A percentile compares a stretch with the other conserved stretches of the same genome.
These are phyloP conservation scores for Thecaphora thlaspeos DNA, from an alignment of 1,284 basidiomycete genomes.

Conservation along the genomic window DNA sequence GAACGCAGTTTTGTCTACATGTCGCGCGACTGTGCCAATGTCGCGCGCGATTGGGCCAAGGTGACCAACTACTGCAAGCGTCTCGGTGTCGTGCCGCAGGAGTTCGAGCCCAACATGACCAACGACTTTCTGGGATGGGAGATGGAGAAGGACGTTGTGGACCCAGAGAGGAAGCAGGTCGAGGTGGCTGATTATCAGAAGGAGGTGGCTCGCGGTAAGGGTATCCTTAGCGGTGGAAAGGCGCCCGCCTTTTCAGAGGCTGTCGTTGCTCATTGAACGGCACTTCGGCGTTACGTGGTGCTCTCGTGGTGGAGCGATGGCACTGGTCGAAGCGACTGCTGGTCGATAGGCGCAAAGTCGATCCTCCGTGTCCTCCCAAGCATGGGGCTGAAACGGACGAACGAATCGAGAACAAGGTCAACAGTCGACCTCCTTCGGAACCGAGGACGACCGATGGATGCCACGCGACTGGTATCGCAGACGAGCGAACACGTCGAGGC, in stretches of 20 bases:
- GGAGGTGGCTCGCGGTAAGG: slow-evolving; percentile 15
- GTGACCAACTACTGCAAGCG: slow-evolving; percentile 59
- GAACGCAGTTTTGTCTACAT: slow-evolving; percentile 58
- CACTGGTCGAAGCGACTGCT: no score
- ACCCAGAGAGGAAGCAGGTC: slow-evolving; percentile 42
- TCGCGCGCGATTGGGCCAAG: slow-evolving; percentile 49
- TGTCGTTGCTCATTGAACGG: background rate
- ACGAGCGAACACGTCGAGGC: no score
- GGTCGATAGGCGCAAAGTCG: no score
- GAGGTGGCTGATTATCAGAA: slow-evolving; percentile 40
- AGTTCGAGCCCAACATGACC: slow-evolving; percentile 59
- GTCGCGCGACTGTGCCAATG: slow-evolving; percentile 53
- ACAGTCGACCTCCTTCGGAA: no score
- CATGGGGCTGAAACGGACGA: no score
- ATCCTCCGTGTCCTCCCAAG: no score
- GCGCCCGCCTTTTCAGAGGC: background rate
- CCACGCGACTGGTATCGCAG: no score
- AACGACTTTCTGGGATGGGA: slow-evolving; percentile 53
- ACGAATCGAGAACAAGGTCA: no score
- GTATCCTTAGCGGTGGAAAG: background rate
- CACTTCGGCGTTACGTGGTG: no score
- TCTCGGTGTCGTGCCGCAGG: slow-evolving; percentile 54
- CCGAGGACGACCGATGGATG: no score
- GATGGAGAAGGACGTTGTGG: slow-evolving; percentile 31
- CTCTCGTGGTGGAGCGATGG: no score